phyloP scores from a whole-genome alignment of 2,329 filamentous ascomycete species.

The Exophiala sp. region DNA sequence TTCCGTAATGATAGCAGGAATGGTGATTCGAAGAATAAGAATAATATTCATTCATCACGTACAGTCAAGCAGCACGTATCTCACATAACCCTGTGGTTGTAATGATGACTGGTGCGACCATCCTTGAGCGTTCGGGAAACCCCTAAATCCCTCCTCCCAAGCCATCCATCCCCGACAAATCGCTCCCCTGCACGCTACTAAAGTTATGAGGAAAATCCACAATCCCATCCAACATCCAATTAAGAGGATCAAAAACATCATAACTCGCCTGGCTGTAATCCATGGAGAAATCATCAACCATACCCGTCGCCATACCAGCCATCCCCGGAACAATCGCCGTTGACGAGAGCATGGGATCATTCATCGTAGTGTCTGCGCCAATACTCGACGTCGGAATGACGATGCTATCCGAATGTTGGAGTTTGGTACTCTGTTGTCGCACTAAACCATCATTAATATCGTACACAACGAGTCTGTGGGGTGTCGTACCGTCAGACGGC shows the following conservation, averaged over 20 bases:
- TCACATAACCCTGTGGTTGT: too few species aligned
- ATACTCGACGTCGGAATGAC: conserved; percentile 2
- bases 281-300: conserved; percentile 24
- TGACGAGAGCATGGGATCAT: conserved; percentile 18
- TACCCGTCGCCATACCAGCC: conserved; percentile 28
- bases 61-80: too few species aligned
- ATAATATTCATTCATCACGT: too few species aligned
- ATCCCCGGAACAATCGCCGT: conserved; percentile 26
- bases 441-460: conserved; percentile 8
- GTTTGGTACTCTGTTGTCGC: conserved; percentile 10
- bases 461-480: not conserved
- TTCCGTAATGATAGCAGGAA: too few species aligned
- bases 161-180: too few species aligned
- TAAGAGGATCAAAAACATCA: conserved; percentile 87
- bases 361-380: conserved; percentile 1
- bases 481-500: conserved; percentile 40
- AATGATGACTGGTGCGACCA: too few species aligned
- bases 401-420: conserved; percentile 14
- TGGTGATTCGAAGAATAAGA: too few species aligned
- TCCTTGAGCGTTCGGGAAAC: too few species aligned
- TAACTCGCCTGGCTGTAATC: conserved; percentile 54
- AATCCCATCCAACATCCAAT: conserved; percentile 88
- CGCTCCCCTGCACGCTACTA: conserved; percentile 3
- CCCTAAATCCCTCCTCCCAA: too few species aligned
- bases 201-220: conserved; percentile 69